Base-by-base conservation (phyloP, 305 asterid species). In the Caryopteris hybrid region DNA sequence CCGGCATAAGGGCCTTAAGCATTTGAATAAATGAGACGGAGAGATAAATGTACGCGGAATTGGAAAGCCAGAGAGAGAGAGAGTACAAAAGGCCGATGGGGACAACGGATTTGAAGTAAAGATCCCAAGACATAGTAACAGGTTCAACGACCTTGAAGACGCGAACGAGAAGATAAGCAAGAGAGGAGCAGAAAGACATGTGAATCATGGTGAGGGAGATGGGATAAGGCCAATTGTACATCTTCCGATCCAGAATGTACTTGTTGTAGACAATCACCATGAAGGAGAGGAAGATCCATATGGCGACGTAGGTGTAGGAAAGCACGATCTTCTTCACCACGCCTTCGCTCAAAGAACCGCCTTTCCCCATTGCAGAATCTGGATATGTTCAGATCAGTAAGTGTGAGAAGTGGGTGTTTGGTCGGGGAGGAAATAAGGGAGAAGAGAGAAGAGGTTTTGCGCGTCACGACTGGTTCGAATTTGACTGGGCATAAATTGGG, bases 1-100 rank as follows among this genome's bases (percentile, higher is more conserved):
- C 87, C 0, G 89, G 89, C 89, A 84, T 84, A 3, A 84, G 76
- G 21, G 89, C 89, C 68, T 81, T 84, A 0, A 84, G 87, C 89
- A 84, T 84, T 43, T 81, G 89, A 29, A 84, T 84, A 17, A 83
- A 83, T 0, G 88, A 83, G 0, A 83, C 86, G 2, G 88, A 83
- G 48, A 83, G 73, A 56, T 76, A 83, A 17, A 83, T 83, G 70
- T 83, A 83, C 16, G 88, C 86, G 10, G 88, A 83, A 78, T 83
- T 83, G 0, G 88, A 80, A 0, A 83, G 68, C 88, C 86, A 83
- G 1, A 78, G 81, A 3, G 88, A 83, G 5, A 83, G 78, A 2
- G 88, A 72, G 79, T 83, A 83, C 0, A 83, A 39, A 1, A 78
- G 52, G 6, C 88, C 88, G 29, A 83, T 83, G 0, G 86, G 86